Base-by-base conservation (phyloP, 129 eudicot genomes). In the Oenanthe sinensis region DNA sequence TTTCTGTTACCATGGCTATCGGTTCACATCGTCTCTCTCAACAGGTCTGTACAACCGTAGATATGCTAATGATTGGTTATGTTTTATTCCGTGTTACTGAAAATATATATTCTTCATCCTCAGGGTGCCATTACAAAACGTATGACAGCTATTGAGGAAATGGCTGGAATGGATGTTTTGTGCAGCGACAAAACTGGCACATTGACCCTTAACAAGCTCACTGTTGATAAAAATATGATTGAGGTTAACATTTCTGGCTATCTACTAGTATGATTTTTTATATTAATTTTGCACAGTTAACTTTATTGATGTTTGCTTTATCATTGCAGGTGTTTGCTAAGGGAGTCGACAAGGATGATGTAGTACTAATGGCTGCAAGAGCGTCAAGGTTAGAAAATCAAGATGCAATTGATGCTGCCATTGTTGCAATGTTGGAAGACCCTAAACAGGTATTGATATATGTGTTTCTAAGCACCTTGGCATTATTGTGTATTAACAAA, bases 21-120 rank as follows among this genome's bases (percentile, higher is more conserved):
- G 82, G 82, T 26, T 79, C 82, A 19, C 82, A 79, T 43, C 54
- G 78, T 20, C n/a, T 79, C 3, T 71, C 82, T 17, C 82, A 79
- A 37, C 82, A 79, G 70, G 82, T 72, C 33, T 17, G 33, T 9
- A 16, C 33, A 72, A 10, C 4, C 4, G 15, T 46, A 17, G 45
- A 37, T 37, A 40, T 71, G 46, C 6, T 17, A 39, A 37, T 40
- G 12, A 40, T 4, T 22, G 26, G 26, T 72, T 72, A 42, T 67
- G 22, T 60, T n/a, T 2, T 60, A 60, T 10, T 60, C 11, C 12
- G 14, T 6, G 75, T 16, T 2, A 16, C 46, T 71, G 16, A 71
- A 71, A 71, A 13, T 33, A 13, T 9, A 20, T 20, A 8, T 16
- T 6, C 26, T 43, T 72, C 52, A 26, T 40, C 36, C 46, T 0